Conservation (phyloP, 768 basidiomycete species). For the Thelephora ganbajun region DNA sequence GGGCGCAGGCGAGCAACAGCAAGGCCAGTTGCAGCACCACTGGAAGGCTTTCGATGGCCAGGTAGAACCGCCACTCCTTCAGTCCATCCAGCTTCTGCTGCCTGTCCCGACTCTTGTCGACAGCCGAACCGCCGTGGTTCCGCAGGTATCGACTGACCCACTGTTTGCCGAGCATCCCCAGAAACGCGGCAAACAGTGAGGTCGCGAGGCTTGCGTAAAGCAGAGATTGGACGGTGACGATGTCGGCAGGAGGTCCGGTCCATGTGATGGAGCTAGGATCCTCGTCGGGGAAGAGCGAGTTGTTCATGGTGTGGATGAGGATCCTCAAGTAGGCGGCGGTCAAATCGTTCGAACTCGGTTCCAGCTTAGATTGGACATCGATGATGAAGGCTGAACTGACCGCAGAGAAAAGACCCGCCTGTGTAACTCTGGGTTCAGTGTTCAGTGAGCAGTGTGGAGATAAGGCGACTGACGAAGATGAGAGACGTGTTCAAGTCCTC, state of each 20-base stretch:
- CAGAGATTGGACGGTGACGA: constrained; percentile 7
- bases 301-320: background rate
- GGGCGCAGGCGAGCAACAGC: constrained; percentile 7
- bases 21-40: constrained; percentile 7
- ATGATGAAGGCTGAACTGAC: background rate
- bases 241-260: constrained; percentile 4
- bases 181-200: constrained; percentile 8
- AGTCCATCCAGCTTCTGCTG: constrained; percentile 10
- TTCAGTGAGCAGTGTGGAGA: background rate
- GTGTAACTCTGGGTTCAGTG: background rate
- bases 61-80: constrained; percentile 8
- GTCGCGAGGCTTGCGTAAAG: constrained; percentile 8
- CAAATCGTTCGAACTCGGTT: background rate
- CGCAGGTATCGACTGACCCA: constrained; percentile 6
- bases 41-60: constrained; percentile 6
- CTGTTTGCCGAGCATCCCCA: constrained; percentile 10
- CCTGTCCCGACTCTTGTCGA: constrained; percentile 6
- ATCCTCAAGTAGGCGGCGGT: background rate
- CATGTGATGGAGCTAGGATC: background rate
- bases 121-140: constrained; percentile 3
- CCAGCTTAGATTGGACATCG: background rate
- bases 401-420: background rate
- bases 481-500: constrained; percentile 12
- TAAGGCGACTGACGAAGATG: constrained; percentile 10
- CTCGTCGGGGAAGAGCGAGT: background rate